Base-by-base conservation (phyloP, 2,329 filamentous ascomycete genomes). In the Fusarium sp. region DNA sequence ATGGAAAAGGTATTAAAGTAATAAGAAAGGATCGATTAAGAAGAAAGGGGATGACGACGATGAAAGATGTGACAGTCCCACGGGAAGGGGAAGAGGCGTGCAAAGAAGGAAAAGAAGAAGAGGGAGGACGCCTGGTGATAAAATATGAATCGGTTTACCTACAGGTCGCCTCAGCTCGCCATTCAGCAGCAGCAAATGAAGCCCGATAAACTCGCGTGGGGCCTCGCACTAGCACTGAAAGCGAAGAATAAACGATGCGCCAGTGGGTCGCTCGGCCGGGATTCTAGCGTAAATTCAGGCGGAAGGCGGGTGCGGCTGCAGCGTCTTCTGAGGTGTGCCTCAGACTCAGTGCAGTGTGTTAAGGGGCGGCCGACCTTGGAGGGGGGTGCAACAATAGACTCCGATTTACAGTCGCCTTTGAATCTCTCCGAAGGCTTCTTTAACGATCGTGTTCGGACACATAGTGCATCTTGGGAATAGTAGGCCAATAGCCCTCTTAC, bases 21-120 rank as follows among this genome's bases (percentile, higher is more conserved):
- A 35, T 71, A 69, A 64, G 56, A 64, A 79, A 77, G 71, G 75
- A 78, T 75, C 61, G 77, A 78, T 77, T 32, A 62, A 58, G 66
- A 63, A 66, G 57, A 56, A 63, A 64, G 64, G 45, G 63, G 71
- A 52, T 61, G 56, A 72, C 37, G 52, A 54, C 20, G 62, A 67
- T 20, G 20, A n/a, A 57, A 52, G 52, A 62, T 34, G 37, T 60
- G 66, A 48, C 32, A 56, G 35, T 58, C 63, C 64, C 48, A 41
- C 43, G 16, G 58, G 41, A 50, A 54, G 41, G 54, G 43, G 50
- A 48, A 71, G 30, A 70, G 66, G 64, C 58, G 66, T 70, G 63
- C 59, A 64, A 20, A 25, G 16, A 39, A 39, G 16, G 41, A 37
- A 18, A 27, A 57, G 16, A 62, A 62, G 50, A 57, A 57, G n/a